Evolutionary conservation across 495 filamentous ascomycete species (phyloP), one percentile per base, ranked within the genome.

Genomic region (Penicillium bialowiezense): DNA sequence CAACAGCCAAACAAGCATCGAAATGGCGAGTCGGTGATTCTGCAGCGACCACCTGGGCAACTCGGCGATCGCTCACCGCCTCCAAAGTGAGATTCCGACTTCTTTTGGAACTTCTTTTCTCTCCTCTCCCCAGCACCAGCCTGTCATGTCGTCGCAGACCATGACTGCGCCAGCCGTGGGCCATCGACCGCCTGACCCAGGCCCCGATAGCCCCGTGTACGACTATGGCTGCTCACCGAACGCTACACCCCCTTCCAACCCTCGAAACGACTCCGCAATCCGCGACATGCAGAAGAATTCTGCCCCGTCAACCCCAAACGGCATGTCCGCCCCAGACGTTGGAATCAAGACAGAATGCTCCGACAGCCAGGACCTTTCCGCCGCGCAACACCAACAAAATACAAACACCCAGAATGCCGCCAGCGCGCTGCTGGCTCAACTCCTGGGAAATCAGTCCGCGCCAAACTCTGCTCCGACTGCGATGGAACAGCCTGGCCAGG

Each of bases 71-170:
- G 54, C 52, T 64, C 63, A 66, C 63, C 63, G 69, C 62, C 59
- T 40, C 44, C 43, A 50, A 52, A 54, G 55, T 50, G 56, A 66
- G 60, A 62, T 59, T 60, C 65, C 55, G 52, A 26, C 23, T 55
- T 57, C 54, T 58, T 56, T 56, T 56, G 35, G 43, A 45, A 38
- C 61, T 55, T 59, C 64, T 58, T 56, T 52, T 51, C 48, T 46
- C 50, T 54, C 51, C 52, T 48, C 59, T 62, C 42, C 42, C 50
- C 47, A 63, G 58, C 58, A 58, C 54, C 59, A 48, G 45, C 45
- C 45, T 70, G 76, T 73, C 68, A 73, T 78, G 69, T 77, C 73
- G 63, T 80, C 75, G 64, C 75, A 77, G 70, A 79, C 74, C 73
- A 79, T 80, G 69, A 79, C 70, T 66, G 73, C 73, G 69, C 71